Evolutionary conservation across 1,139 yeast genomes (phyloP), one percentile per base, ranked within the genome.

Genomic region (Candida sanyaensis): DNA sequence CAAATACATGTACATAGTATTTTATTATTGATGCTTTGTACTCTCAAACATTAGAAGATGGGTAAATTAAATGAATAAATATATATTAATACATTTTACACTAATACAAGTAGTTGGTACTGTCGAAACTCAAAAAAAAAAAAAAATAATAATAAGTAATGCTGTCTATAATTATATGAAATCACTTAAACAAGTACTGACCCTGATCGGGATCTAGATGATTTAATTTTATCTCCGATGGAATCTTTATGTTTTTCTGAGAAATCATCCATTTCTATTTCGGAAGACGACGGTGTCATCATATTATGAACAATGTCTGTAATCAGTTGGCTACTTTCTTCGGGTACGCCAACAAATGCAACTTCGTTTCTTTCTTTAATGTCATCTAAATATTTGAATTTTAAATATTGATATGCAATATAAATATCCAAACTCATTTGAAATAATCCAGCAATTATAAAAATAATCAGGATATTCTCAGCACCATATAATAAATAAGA

Each of bases 371-470:
- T n/a, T n/a, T n/a, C 10, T 24, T 11, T 11, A 23, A 24, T 24
- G 9, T 30, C 17, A 13, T 41, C 31, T 37, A 44, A 40, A 36
- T 45, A 53, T 49, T 59, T 65, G 62, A 80, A 87, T 61, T 84
- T 78, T 44, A 86, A 70, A 62, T 83, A 91, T 63, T 88, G 96
- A 46, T 80, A 81, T 12, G 90, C 91, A 50, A 90, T 87, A 55
- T 84, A 78, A 38, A 88, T 66, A 64, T 91, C 96, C 51, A 91
- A 73, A 13, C 78, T 60, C 80, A 88, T 88, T 69, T 91, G 97
- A 62, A 90, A 85, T 38, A 86, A 66, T 0, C 93, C 96, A 51
- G 96, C 95, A 48, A 84, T 59, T 34, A 88, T 74, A 63, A 91
- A 91, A 39, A 90, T 78, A 6, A 73, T 59, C 8, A 93, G 84